Conservation (phyloP, 208 protist species). For the Blechomonas ayalai region DNA sequence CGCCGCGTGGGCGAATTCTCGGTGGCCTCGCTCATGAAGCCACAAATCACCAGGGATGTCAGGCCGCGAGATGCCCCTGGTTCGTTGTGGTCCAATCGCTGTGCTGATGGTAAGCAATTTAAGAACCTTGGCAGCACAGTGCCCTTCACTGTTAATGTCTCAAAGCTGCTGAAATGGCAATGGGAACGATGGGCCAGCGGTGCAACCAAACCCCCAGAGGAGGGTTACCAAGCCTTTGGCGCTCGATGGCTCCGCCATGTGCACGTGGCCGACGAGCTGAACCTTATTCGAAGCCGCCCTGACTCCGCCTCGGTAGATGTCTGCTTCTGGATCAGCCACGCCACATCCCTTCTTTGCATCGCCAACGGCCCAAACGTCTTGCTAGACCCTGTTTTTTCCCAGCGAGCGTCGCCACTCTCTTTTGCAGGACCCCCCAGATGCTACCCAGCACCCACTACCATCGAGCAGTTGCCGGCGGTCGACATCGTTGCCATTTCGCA, state of each 20-base stretch:
- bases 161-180: slow-evolving; percentile 7
- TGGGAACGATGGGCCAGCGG: slow-evolving; percentile 1
- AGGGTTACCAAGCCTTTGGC: slow-evolving; percentile 35
- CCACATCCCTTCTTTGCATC: slow-evolving; percentile 65
- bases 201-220: slow-evolving; percentile 14
- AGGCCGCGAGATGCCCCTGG: no score
- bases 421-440: slow-evolving; percentile 40
- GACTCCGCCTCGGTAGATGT: slow-evolving; percentile 9
- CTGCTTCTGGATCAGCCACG: slow-evolving; percentile 79
- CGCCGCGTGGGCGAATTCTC: no score
- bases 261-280: slow-evolving; percentile 21
- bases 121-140: slow-evolving; percentile 32
- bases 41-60: no score
- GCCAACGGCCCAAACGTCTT: slow-evolving; percentile 51
- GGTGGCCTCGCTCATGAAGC: no score
- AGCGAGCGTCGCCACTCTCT: slow-evolving; percentile 44
- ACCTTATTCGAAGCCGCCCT: slow-evolving; percentile 7
- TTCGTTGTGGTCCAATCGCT: slow-evolving; percentile 38
- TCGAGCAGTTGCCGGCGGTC: slow-evolving; percentile 51
- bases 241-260: slow-evolving; percentile 25
- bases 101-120: slow-evolving; percentile 33
- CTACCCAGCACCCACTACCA: slow-evolving; percentile 19
- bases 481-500: slow-evolving; percentile 78
- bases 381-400: slow-evolving; percentile 80
- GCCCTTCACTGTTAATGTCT: not conserved